A percentile compares a stretch with the other conserved stretches of the same genome.
Conservation (phyloP, 345 rosid species). For the Gossypium anomalum region DNA sequence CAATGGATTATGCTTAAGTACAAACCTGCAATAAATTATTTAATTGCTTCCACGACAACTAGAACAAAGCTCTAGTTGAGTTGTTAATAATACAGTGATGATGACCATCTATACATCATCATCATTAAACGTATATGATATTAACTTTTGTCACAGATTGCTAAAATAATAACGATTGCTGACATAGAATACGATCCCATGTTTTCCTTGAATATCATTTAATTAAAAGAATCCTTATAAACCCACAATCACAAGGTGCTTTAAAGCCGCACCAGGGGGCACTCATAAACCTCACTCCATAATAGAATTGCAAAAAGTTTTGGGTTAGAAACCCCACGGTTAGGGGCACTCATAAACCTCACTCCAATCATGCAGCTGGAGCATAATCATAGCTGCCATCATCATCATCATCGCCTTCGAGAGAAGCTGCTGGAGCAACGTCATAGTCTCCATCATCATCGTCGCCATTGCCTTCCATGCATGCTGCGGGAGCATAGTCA, state of each 20-base stretch:
- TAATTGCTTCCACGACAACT: background rate
- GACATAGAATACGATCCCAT: background rate
- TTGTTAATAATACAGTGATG: background rate
- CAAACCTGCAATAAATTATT: background rate
- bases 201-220: background rate
- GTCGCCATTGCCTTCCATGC: conserved; percentile 5
- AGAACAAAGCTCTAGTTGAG: conserved; percentile 4
- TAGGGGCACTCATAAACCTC: background rate
- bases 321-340: background rate
- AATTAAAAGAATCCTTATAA: too few relatives aligned
- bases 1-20: background rate
- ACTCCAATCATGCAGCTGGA: conserved; percentile 13
- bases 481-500: conserved; percentile 15
- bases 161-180: background rate
- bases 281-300: background rate
- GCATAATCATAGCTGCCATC: conserved; percentile 14
- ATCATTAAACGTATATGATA: background rate
- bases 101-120: background rate
- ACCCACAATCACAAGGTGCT: background rate
- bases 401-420: conserved; percentile 17
- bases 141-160: background rate
- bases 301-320: conserved; percentile 1
- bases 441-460: conserved; percentile 19
- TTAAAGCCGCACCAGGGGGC: background rate
- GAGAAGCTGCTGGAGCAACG: conserved; percentile 15